phyloP scores from a whole-genome alignment of 2,329 filamentous ascomycete species.

The Nigrograna mackinnonii region DNA sequence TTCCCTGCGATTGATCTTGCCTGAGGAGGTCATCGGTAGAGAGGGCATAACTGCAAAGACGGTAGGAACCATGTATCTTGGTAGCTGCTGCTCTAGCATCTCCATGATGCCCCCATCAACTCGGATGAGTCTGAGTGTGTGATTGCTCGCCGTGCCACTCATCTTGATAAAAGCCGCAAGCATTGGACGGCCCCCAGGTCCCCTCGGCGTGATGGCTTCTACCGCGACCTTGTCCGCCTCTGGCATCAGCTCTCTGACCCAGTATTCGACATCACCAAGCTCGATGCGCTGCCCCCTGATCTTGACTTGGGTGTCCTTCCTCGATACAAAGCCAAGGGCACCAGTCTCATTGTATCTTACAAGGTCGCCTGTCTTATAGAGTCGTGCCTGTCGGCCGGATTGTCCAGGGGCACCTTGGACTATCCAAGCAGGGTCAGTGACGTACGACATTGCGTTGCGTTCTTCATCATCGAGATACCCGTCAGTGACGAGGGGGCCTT shows the following conservation, averaged over 20 bases:
- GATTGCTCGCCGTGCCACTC: constrained; percentile 4
- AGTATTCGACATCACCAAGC: constrained; percentile 13
- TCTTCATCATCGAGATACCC: constrained; percentile 24
- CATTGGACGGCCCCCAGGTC: constrained; percentile 1
- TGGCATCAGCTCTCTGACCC: not conserved
- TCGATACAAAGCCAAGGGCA: constrained; percentile 5
- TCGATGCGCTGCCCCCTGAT: constrained; percentile 15
- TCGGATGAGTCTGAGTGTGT: constrained; percentile 5
- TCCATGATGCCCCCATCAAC: not conserved
- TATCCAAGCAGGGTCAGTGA: constrained; percentile 12
- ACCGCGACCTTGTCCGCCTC: constrained; percentile 9
- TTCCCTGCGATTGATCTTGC: constrained; percentile 16
- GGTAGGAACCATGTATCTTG: constrained; percentile 18
- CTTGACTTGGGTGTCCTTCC: constrained; percentile 15
- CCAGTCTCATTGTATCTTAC: constrained; percentile 5
- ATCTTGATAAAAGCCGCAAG: not conserved
- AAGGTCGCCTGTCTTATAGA: constrained; percentile 8
- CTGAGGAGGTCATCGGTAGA: constrained; percentile 13
- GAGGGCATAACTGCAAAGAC: constrained; percentile 16
- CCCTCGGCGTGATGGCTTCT: constrained; percentile 1
- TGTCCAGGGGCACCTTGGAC: constrained; percentile 6
- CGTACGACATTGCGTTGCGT: constrained; percentile 17
- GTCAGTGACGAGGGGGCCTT: constrained; percentile 20
- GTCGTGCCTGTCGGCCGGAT: constrained; percentile 37
- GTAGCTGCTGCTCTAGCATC: constrained; percentile 6